Evolutionary conservation across 352 stramenopile species (phyloP).

Genomic region (Hyphochytrium catenoides): DNA sequence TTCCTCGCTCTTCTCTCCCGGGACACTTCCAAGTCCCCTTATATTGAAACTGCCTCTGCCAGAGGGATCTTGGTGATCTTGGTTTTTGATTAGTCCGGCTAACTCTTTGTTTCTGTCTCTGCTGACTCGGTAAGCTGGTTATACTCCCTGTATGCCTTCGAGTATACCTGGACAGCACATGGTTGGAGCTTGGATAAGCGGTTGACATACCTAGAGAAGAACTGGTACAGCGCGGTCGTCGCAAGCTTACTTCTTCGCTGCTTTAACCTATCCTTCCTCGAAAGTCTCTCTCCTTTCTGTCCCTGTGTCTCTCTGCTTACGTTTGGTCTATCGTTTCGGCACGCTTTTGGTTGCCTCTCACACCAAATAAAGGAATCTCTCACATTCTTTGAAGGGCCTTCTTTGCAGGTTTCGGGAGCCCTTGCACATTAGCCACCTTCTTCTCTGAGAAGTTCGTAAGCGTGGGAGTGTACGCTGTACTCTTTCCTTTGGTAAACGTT

Average conservation of each 20-base stretch:
- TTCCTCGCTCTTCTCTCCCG: too few relatives aligned
- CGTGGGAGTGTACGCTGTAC: constrained; percentile 60
- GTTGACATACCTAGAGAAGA: constrained; percentile 43
- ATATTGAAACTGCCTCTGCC: too few relatives aligned
- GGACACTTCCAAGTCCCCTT: too few relatives aligned
- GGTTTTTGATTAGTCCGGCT: too few relatives aligned
- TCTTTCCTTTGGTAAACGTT: constrained; percentile 42
- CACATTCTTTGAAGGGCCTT: constrained; percentile 25
- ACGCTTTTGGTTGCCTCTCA: too few relatives aligned
- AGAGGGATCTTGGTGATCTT: too few relatives aligned
- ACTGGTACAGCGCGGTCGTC: constrained; percentile 20
- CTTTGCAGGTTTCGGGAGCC: constrained; percentile 54
- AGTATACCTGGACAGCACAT: constrained; percentile 66
- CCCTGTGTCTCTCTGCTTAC: not conserved
- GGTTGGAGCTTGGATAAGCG: constrained; percentile 55
- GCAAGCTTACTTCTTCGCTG: not conserved
- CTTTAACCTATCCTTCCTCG: not conserved
- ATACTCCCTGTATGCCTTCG: constrained; percentile 68
- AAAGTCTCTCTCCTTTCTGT: not conserved
- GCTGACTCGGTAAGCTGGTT: too few relatives aligned
- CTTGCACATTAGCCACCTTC: constrained; percentile 60
- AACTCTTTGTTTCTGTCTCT: too few relatives aligned
- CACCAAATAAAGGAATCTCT: too few relatives aligned
- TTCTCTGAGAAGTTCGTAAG: constrained; percentile 68
- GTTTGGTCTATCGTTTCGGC: too few relatives aligned